Evolutionary conservation across 768 basidiomycete species (phyloP), one percentile per base, ranked within the genome.

Genomic region (Udeniomyces megalosporus): DNA sequence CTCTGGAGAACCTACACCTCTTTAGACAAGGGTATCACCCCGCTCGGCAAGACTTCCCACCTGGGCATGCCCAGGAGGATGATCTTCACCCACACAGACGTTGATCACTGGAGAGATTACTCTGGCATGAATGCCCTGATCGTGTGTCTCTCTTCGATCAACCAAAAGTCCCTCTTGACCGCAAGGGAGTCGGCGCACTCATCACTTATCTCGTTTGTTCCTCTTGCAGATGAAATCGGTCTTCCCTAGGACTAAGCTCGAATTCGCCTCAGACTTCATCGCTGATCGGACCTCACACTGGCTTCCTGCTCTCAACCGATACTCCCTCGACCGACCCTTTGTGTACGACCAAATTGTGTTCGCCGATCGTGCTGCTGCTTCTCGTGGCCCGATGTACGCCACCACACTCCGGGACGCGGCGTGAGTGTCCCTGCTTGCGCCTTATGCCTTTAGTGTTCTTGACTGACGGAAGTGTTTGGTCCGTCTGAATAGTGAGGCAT

Each of bases 1-100:
- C 81, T 92, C 68, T 93, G 91, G 91, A 80, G 88, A 8, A 83
- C 89, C 0, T 93, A 92, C 72, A 80, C 88, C 35, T 82, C 86
- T 2, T 76, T 93, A 12, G 88, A 91, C 71, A 79, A 80, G 1
- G 74, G 72, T 24, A 89, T 92, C 56, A 73, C 81, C 2, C 67
- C 80, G 2, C 17, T 20, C 0, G 74, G 78, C 49, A 89, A 88
- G 8, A 79, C 79, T 51, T 86, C 88, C 0, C 72, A 76, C 5
- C 82, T 95, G 35, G 85, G 87, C 84, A 45, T 51, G 1, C 80
- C 84, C 0, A 80, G 84, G 0, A 84, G 86, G 14, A 75, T 91
- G 67, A 73, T 88, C 67, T 90, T 95, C 74, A 77, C 82, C 49
- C 84, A 84, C 64, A 73, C 85, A 14, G 82, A 84, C 66, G 81